Percentiles rank a stretch among this genome's conserved stretches.
These are phyloP conservation scores for Gracilaria caudata DNA, from an alignment of 23 red algal genomes.

Conservation along the genomic window DNA sequence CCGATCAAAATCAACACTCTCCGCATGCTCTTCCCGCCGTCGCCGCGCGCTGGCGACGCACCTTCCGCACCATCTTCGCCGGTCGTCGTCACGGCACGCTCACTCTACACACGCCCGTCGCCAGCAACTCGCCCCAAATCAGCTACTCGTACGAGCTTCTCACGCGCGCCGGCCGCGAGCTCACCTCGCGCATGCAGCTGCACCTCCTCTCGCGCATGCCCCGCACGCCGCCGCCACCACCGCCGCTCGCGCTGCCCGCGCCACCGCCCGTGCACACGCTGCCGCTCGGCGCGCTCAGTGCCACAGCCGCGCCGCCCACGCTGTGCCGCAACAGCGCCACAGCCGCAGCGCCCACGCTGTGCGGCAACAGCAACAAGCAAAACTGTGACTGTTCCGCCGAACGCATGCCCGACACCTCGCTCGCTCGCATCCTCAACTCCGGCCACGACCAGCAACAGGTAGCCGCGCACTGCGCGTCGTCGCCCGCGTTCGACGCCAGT, in stretches of 20 bases:
- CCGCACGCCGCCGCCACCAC: background rate
- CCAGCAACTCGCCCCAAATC: background rate
- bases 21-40: background rate
- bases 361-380: background rate
- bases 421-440: conserved; percentile 52
- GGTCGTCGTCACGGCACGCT: conserved; percentile 2
- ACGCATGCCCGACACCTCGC: conserved; percentile 27
- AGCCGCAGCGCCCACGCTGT: background rate
- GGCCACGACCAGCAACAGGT: conserved; percentile 1
- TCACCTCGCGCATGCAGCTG: conserved; percentile 3
- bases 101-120: background rate
- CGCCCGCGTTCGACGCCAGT: conserved; percentile 16
- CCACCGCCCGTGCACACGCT: background rate
- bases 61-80: background rate
- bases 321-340: background rate
- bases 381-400: conserved; percentile 40
- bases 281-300: background rate
- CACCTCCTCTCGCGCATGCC: conserved; percentile 7
- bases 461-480: background rate
- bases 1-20: background rate
- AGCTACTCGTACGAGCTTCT: background rate
- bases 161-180: background rate
- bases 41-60: background rate
- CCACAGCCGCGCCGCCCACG: background rate
- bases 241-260: conserved; percentile 7